These are phyloP conservation scores for Aspergillus conjunctus DNA, from an alignment of 495 filamentous ascomycete species.

Conservation along the genomic window DNA sequence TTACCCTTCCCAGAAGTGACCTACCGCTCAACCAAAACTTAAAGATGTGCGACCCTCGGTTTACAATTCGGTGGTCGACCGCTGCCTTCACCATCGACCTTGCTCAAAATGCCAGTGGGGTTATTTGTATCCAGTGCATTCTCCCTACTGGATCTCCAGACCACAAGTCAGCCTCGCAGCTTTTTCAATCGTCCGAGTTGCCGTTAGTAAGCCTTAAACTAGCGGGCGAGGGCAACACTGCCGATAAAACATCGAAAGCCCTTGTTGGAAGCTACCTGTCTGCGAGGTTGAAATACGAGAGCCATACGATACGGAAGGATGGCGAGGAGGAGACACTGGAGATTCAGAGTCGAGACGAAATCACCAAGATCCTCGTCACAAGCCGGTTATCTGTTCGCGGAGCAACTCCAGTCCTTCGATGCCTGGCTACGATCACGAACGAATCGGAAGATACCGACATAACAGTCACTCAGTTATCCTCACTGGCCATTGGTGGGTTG, in stretches of 20 bases:
- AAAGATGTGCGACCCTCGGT: no score
- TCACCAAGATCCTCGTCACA: neutral
- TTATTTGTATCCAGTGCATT: no score
- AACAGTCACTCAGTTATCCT: neutral
- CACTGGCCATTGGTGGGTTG: neutral
- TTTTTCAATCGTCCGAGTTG: neutral
- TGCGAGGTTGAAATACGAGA: neutral
- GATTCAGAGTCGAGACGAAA: neutral
- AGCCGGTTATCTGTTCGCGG: neutral
- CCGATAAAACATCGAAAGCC: neutral
- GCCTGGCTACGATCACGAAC: neutral
- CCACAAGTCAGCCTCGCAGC: neutral
- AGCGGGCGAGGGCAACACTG: neutral
- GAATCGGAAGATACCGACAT: neutral
- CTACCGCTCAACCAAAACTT: no score
- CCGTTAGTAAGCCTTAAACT: neutral
- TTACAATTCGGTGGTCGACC: no score
- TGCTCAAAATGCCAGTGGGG: no score
- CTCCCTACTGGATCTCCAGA: no score
- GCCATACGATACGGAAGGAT: neutral
- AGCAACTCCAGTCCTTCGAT: neutral
- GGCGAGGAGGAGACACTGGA: neutral
- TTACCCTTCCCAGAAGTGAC: no score
- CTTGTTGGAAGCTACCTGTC: neutral
- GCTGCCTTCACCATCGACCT: no score